These are phyloP conservation scores for Phaeodactylum tricornutum DNA, from an alignment of 108 stramenopile genomes.

Conservation along the genomic window DNA sequence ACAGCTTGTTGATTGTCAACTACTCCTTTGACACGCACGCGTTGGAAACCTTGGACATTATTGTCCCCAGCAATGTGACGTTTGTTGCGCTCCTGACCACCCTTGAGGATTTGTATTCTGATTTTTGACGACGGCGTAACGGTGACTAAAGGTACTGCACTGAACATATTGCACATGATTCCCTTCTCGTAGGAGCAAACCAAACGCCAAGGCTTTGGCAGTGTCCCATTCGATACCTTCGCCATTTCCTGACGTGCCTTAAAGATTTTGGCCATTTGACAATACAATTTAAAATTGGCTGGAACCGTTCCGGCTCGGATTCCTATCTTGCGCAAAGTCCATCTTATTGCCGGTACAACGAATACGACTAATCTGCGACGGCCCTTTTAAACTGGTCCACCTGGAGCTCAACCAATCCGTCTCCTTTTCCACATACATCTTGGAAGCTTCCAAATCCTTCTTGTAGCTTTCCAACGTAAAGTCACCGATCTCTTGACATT, in stretches of 20 bases:
- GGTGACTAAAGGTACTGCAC: conserved; percentile 94
- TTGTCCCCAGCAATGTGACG: no score
- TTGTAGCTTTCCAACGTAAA: conserved; percentile 80
- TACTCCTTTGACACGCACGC: no score
- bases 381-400: conserved; percentile 93
- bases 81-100: no score
- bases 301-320: conserved; percentile 75
- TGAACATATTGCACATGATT: conserved; percentile 98
- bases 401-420: conserved; percentile 89
- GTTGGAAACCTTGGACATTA: no score
- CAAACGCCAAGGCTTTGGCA: conserved; percentile 98
- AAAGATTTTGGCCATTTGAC: conserved; percentile 90
- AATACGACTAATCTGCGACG: conserved; percentile 76
- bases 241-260: conserved; percentile 72
- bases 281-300: conserved; percentile 84
- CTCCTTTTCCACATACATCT: conserved; percentile 72
- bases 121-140: conserved; percentile 96
- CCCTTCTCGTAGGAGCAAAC: conserved; percentile 90
- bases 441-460: conserved; percentile 81
- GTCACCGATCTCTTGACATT: conserved; percentile 69
- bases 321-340: conserved; percentile 79
- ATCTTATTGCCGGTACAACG: conserved; percentile 89
- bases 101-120: conserved; percentile 90
- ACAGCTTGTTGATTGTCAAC: no score
- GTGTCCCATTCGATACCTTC: conserved; percentile 96